Base-by-base conservation (phyloP, 225 moss, liverwort and hornwort species). In the Marchantia polymorpha region DNA sequence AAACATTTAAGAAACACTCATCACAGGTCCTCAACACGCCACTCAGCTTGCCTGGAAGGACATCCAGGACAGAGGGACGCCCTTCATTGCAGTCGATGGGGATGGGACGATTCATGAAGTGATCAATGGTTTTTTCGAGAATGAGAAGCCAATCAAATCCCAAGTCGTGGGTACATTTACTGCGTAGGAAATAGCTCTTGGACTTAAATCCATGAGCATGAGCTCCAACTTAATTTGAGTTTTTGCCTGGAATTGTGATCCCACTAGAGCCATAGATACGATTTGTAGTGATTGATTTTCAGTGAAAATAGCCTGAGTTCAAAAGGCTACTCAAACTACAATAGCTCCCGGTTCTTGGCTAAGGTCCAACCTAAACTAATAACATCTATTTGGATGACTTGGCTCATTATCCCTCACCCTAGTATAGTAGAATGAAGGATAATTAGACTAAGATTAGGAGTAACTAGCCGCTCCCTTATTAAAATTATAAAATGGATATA, bases 81-180 rank as follows among this genome's bases (percentile, higher is more conserved):
- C 89, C 39, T 92, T 96, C 67, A 85, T 96, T 55, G 96, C 96
- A 15, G 96, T 96, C 10, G 96, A 94, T 78, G 96, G 96, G 48
- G 96, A 96, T 78, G 96, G 96, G 78, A 96, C 96, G 5, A 77
- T 96, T 16, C 90, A 96, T 80, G 96, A 96, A 92, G 93, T 96
- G n/a, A 81, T 96, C 8, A 96, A 96, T 88, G 96, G 96, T 0
- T 96, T 96, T 81, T 96, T 92, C 80, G 86, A 89, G 79, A 86
- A 89, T 63, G 96, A 94, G 61, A 87, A 89, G 71, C 70, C 87
- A 76, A 83, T 88, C 17, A 84, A 90, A 81, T 82, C 86, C 50
- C 77, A 71, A 26, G 80, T 78, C 75, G 75, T 48, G 66, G 46
- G 59, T 7, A 4, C 56, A 7, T 52, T 52, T 75, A 48, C 78